Evolutionary conservation across 2,329 filamentous ascomycete species (phyloP).

Genomic region (Colletotrichum sp.): DNA sequence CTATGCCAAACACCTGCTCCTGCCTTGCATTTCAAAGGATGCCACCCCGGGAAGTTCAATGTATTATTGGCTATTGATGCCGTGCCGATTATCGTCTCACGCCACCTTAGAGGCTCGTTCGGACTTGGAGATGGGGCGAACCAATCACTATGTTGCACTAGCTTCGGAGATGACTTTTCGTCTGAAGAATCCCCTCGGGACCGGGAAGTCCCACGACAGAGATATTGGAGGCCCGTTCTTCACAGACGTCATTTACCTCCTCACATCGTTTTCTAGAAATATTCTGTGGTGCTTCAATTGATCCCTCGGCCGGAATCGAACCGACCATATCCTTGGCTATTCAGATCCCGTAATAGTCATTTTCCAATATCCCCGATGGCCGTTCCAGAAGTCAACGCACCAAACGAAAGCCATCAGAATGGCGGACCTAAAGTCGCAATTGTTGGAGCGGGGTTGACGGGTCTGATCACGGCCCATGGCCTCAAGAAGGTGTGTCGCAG

Average conservation of each 20-base stretch:
- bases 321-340: too few species aligned
- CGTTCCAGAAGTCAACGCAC: neutral
- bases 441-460: constrained; percentile 42
- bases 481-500: constrained; percentile 32
- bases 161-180: neutral
- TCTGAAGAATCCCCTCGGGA: neutral
- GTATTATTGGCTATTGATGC: neutral
- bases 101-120: neutral
- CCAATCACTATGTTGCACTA: neutral
- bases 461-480: constrained; percentile 40
- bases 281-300: neutral
- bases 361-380: neutral
- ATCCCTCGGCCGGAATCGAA: neutral
- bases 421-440: constrained; percentile 31
- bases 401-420: neutral
- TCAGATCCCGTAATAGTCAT: neutral
- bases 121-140: neutral
- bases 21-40: neutral
- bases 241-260: neutral
- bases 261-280: neutral
- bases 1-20: neutral
- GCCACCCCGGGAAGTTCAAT: neutral
- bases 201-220: neutral
- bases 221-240: neutral
- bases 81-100: neutral